Evolutionary conservation across 768 basidiomycete genomes (phyloP).

Genomic region (Trametes villosa): DNA sequence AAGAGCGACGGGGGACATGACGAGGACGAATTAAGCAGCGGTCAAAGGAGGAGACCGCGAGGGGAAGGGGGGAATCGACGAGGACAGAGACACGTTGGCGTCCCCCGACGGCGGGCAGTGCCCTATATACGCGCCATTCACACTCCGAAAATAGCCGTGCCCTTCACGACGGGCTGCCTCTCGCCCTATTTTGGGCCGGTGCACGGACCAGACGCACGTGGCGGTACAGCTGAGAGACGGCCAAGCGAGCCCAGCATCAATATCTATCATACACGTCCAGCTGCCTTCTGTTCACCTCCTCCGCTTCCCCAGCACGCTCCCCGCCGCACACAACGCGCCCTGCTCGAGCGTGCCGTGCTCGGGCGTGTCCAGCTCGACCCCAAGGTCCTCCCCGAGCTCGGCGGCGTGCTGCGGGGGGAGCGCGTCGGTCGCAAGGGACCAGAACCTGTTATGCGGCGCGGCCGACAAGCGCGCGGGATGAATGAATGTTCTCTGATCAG

Average conservation of each 20-base stretch:
- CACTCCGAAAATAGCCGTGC: conserved; percentile 21
- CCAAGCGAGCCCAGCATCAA: neutral
- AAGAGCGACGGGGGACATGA: conserved; percentile 42
- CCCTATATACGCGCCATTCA: conserved; percentile 28
- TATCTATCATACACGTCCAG: neutral
- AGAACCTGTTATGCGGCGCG: conserved; percentile 61
- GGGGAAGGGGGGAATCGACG: conserved; percentile 13
- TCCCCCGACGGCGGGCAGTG: neutral
- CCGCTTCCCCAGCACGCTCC: conserved; percentile 31
- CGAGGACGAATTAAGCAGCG: conserved; percentile 17
- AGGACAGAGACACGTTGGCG: conserved; percentile 19
- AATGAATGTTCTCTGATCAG: neutral
- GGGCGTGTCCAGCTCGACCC: conserved; percentile 75
- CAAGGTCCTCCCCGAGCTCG: conserved; percentile 76
- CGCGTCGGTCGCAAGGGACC: conserved; percentile 71
- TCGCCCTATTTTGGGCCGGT: conserved; percentile 13
- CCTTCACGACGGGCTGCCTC: conserved; percentile 3
- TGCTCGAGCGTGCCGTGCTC: conserved; percentile 73
- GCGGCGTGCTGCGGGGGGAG: conserved; percentile 67
- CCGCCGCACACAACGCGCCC: conserved; percentile 55
- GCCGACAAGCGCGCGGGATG: neutral
- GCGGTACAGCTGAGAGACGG: neutral
- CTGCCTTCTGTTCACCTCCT: conserved; percentile 20
- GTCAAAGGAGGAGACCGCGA: conserved; percentile 19
- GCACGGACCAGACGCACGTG: conserved; percentile 19